These are phyloP conservation scores for Cenchrus americanus DNA, from an alignment of 176 grass and related monocot species.

Conservation along the genomic window DNA sequence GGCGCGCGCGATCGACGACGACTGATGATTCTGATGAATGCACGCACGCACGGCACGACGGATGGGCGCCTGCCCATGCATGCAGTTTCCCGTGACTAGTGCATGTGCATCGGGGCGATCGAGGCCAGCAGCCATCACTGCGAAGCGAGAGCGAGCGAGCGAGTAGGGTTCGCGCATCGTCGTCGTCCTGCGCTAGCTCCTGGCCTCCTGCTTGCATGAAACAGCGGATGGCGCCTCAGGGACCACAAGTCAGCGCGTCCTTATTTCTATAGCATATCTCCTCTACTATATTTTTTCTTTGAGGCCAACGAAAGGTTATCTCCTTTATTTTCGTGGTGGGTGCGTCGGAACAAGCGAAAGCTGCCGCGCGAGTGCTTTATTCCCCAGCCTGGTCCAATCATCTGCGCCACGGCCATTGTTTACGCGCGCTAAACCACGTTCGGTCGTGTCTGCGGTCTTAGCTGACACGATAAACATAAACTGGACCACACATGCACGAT, in stretches of 20 bases:
- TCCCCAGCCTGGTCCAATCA: background rate
- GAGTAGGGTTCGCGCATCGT: background rate
- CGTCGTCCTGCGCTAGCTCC: background rate
- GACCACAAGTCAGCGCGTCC: slow-evolving; percentile 11
- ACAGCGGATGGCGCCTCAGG: background rate
- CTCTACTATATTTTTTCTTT: background rate
- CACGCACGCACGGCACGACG: background rate
- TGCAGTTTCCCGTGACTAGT: slow-evolving; percentile 39
- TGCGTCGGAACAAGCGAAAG: slow-evolving; percentile 15
- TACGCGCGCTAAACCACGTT: background rate
- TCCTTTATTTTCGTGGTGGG: background rate
- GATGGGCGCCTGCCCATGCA: background rate
- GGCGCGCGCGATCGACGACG: no score
- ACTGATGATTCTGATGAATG: background rate
- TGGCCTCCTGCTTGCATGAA: background rate
- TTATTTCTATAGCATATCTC: background rate
- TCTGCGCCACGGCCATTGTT: background rate
- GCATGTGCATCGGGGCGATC: slow-evolving; percentile 18
- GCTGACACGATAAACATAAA: background rate
- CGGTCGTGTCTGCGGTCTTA: background rate
- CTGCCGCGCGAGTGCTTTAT: slow-evolving; percentile 22
- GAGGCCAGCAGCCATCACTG: slow-evolving; percentile 24
- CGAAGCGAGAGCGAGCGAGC: background rate
- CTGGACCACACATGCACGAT: slow-evolving; percentile 4
- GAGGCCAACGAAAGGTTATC: background rate